Conservation (phyloP, 75 land plant species). For the Picea glauca region DNA sequence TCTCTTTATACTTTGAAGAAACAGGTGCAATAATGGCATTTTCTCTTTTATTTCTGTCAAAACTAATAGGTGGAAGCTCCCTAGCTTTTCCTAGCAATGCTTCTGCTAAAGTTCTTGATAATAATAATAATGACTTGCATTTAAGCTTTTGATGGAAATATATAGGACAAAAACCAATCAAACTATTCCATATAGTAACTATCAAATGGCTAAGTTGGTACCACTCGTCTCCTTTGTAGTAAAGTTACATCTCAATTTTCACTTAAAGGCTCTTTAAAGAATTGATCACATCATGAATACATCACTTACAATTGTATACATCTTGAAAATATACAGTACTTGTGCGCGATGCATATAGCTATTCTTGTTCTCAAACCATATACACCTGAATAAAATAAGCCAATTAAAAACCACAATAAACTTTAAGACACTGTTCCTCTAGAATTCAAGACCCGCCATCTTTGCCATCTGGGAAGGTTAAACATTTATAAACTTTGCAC, state of each 20-base stretch:
- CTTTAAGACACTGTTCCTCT: not conserved
- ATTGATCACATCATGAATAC: not conserved
- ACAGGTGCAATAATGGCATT: no score
- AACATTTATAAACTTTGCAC: conserved; percentile 8
- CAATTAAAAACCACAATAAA: not conserved
- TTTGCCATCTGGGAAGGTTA: not conserved
- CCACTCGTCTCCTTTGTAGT: not conserved
- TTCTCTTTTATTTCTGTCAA: no score
- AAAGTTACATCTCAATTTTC: no score
- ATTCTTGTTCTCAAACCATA: not conserved
- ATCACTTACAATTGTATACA: not conserved
- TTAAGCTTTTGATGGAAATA: no score
- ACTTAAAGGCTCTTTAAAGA: no score
- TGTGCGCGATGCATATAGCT: no score
- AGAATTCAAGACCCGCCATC: not conserved
- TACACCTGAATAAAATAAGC: not conserved
- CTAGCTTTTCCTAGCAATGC: no score
- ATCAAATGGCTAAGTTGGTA: not conserved
- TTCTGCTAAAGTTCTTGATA: no score
- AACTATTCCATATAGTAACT: not conserved
- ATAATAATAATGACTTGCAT: no score
- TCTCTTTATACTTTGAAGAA: no score
- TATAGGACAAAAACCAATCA: not conserved
- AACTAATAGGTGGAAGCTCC: no score
- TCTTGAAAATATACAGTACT: no score